Evolutionary conservation across 2,329 filamentous ascomycete genomes (phyloP).

Genomic region (Hypoxylon sp.): DNA sequence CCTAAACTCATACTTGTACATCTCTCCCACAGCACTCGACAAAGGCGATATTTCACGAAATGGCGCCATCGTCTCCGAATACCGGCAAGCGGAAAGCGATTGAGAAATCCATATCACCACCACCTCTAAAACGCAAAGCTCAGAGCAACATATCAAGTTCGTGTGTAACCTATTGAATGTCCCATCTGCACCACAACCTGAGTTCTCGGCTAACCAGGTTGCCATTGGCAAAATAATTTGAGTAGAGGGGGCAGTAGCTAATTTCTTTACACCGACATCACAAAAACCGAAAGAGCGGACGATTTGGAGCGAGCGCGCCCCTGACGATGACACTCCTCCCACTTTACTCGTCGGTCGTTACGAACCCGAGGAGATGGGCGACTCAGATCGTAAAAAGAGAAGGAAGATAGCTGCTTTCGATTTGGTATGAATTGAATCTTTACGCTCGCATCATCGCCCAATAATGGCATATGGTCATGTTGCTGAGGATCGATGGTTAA

Average conservation of each 20-base stretch:
- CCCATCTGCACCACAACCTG: not conserved
- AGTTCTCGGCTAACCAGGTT: constrained; percentile 32
- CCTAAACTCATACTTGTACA: constrained; percentile 13
- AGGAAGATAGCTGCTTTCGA: constrained; percentile 81
- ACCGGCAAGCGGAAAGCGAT: constrained; percentile 48
- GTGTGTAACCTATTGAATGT: constrained; percentile 41
- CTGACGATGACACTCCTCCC: constrained; percentile 62
- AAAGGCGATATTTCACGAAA: constrained; percentile 4
- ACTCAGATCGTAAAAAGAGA: constrained; percentile 55
- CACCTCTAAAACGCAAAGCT: constrained; percentile 66
- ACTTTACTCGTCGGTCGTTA: constrained; percentile 85
- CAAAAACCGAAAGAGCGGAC: constrained; percentile 85
- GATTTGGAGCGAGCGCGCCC: constrained; percentile 77
- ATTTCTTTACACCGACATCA: constrained; percentile 89
- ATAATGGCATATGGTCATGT: constrained; percentile 11
- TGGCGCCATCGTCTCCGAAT: constrained; percentile 38
- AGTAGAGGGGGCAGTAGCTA: constrained; percentile 77
- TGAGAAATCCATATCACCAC: constrained; percentile 66
- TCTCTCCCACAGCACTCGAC: not conserved
- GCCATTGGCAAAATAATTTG: constrained; percentile 12
- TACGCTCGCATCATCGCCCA: not conserved
- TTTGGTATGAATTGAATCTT: constrained; percentile 61
- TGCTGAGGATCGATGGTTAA: constrained; percentile 1
- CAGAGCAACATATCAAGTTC: constrained; percentile 68
- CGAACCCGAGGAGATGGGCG: constrained; percentile 60